Conservation (phyloP, 1,284 basidiomycete species). For the Puccinia hordei region DNA sequence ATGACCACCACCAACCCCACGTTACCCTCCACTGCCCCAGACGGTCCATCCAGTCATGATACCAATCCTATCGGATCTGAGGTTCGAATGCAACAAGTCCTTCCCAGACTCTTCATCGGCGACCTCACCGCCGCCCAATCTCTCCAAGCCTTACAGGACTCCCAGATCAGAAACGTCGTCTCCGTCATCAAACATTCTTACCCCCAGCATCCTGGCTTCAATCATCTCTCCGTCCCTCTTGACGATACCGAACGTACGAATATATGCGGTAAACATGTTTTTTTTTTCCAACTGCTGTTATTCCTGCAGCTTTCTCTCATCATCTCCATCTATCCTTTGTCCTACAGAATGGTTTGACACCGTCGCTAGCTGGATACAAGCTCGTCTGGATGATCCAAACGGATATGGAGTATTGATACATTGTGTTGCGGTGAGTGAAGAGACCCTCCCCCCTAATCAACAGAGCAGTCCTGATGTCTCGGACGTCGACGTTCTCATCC, state of each 20-base stretch:
- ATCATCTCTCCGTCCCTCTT: slow-evolving; percentile 20
- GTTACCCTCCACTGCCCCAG: not conserved
- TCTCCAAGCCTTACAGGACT: not conserved
- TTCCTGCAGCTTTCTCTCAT: too few species aligned
- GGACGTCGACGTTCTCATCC: not conserved
- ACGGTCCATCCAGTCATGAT: not conserved
- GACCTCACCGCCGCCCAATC: slow-evolving; percentile 19
- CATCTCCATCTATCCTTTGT: too few species aligned
- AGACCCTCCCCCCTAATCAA: not conserved
- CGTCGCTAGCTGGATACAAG: slow-evolving; percentile 41
- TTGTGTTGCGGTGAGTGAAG: slow-evolving; percentile 43
- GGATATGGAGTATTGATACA: slow-evolving; percentile 32
- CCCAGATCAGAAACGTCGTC: slow-evolving; percentile 32
- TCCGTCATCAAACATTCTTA: slow-evolving; percentile 44
- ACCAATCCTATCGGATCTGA: not conserved
- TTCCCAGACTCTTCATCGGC: slow-evolving; percentile 35
- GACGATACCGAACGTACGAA: slow-evolving; percentile 37
- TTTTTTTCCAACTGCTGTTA: not conserved
- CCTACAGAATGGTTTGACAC: slow-evolving; percentile 48
- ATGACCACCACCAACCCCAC: not conserved
- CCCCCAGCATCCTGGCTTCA: slow-evolving; percentile 4
- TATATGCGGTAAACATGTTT: slow-evolving; percentile 15
- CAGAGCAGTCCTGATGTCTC: not conserved
- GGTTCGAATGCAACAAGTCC: not conserved
- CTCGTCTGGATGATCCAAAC: slow-evolving; percentile 15